Evolutionary conservation across 1,284 basidiomycete genomes (phyloP).

Genomic region (Marasmius fiardii): DNA sequence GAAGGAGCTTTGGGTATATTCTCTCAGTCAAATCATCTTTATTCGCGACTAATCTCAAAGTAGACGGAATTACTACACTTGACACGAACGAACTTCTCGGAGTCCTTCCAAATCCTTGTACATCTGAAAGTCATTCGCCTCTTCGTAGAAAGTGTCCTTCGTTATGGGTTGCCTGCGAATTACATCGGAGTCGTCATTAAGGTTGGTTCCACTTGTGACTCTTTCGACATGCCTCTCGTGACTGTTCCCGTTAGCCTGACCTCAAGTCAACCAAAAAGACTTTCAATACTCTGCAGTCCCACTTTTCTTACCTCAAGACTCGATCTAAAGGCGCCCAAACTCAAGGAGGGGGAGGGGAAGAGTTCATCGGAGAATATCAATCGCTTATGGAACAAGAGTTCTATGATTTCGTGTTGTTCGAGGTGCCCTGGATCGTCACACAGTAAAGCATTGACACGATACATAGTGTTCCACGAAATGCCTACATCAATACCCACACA

Average conservation of each 20-base stretch:
- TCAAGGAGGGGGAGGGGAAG: slow-evolving; percentile 46
- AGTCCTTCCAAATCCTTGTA: slow-evolving; percentile 92
- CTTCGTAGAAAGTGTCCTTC: slow-evolving; percentile 93
- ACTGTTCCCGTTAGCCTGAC: slow-evolving; percentile 63
- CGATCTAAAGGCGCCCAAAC: slow-evolving; percentile 53
- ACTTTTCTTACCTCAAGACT: slow-evolving; percentile 80
- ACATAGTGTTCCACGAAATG: slow-evolving; percentile 7
- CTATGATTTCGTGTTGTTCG: slow-evolving; percentile 90
- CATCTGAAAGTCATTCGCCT: slow-evolving; percentile 92
- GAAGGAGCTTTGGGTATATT: slow-evolving; percentile 93
- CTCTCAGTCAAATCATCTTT: neutral
- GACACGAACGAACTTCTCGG: slow-evolving; percentile 94
- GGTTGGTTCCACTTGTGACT: slow-evolving; percentile 38
- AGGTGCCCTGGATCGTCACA: slow-evolving; percentile 74
- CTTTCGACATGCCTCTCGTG: neutral
- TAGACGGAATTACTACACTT: slow-evolving; percentile 94
- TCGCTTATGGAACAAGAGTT: slow-evolving; percentile 91
- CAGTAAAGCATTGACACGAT: slow-evolving; percentile 34
- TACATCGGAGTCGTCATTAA: slow-evolving; percentile 84
- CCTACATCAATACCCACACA: slow-evolving; percentile 1
- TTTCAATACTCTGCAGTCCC: slow-evolving; percentile 68
- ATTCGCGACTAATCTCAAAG: slow-evolving; percentile 9
- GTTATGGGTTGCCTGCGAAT: slow-evolving; percentile 93
- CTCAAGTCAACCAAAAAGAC: slow-evolving; percentile 82
- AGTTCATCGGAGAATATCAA: slow-evolving; percentile 86